Conservation (phyloP, 2,329 filamentous ascomycete genomes). For the Colletotrichum sp. region DNA sequence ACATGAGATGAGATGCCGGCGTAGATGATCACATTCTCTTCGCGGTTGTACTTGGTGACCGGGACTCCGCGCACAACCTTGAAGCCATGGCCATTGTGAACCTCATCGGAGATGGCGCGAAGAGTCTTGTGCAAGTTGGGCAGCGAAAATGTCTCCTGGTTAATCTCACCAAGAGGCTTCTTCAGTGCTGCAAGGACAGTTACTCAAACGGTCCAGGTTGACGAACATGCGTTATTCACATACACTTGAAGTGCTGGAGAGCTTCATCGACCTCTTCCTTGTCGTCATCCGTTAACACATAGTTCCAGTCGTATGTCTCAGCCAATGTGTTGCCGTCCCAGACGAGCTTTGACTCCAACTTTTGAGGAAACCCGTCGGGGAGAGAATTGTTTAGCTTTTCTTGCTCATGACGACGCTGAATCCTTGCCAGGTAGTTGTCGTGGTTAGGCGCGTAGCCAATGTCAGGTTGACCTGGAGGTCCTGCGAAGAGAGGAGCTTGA, state of each 20-base stretch:
- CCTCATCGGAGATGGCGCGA: constrained; percentile 54
- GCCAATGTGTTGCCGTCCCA: constrained; percentile 60
- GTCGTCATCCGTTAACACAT: constrained; percentile 49
- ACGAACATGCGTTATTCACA: neutral
- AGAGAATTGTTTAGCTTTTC: constrained; percentile 44
- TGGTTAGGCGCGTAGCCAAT: constrained; percentile 61
- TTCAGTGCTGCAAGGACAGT: neutral
- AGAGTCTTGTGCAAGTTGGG: constrained; percentile 54
- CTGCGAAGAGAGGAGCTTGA: neutral
- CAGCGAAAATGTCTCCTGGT: constrained; percentile 58
- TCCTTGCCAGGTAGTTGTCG: constrained; percentile 57
- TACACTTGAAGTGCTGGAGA: constrained; percentile 17
- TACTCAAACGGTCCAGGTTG: neutral
- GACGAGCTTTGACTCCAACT: constrained; percentile 55
- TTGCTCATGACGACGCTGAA: constrained; percentile 45
- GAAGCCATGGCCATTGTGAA: constrained; percentile 65
- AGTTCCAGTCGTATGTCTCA: constrained; percentile 57
- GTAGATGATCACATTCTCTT: constrained; percentile 65
- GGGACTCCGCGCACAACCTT: constrained; percentile 64
- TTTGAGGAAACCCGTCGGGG: constrained; percentile 54
- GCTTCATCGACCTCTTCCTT: constrained; percentile 49
- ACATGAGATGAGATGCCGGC: constrained; percentile 65
- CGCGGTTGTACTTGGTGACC: constrained; percentile 54
- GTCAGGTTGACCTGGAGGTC: constrained; percentile 57
- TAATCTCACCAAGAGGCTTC: constrained; percentile 14